These are phyloP conservation scores for Saccharata proteae DNA, from an alignment of 2,329 filamentous ascomycete genomes.

Conservation along the genomic window DNA sequence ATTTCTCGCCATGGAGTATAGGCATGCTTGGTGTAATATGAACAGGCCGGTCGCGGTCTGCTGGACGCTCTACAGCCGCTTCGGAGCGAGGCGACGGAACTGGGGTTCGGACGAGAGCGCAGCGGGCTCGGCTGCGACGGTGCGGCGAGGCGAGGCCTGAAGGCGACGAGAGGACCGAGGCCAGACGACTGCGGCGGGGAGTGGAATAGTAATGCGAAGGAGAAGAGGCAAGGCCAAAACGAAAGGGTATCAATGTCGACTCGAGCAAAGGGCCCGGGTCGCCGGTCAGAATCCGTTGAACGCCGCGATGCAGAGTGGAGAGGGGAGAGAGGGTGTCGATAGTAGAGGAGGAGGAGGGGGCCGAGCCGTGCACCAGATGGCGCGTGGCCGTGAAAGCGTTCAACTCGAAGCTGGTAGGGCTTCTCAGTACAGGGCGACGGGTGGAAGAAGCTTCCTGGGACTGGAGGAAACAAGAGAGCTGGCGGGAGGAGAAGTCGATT, in stretches of 20 bases:
- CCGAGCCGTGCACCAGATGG: constrained; percentile 27
- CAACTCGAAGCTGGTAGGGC: constrained; percentile 20
- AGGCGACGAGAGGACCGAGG: not conserved
- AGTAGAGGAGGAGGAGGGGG: constrained; percentile 14
- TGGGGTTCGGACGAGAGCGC: not conserved
- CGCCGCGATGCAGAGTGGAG: constrained; percentile 18
- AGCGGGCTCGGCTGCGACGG: not conserved
- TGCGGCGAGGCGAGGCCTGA: constrained; percentile 2
- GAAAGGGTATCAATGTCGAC: not conserved
- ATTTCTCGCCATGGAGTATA: constrained; percentile 75
- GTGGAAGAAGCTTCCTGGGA: constrained; percentile 8
- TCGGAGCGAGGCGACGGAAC: constrained; percentile 3
- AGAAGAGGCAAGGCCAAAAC: not conserved
- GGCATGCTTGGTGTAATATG: constrained; percentile 20
- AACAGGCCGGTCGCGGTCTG: constrained; percentile 9
- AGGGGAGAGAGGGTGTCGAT: constrained; percentile 12
- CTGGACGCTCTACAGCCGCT: constrained; percentile 7
- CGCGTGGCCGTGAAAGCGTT: constrained; percentile 30
- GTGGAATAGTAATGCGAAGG: constrained; percentile 2
- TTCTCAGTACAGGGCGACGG: constrained; percentile 22
- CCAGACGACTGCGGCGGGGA: not conserved
- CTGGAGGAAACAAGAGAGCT: constrained; percentile 15
- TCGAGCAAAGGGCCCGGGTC: constrained; percentile 3
- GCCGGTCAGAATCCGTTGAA: constrained; percentile 18
- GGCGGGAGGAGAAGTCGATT: constrained; percentile 11